Percentiles rank a stretch among this genome's conserved stretches.
These are phyloP conservation scores for Suhomyces sp. DNA, from an alignment of 805 yeast genomes.

Conservation along the genomic window DNA sequence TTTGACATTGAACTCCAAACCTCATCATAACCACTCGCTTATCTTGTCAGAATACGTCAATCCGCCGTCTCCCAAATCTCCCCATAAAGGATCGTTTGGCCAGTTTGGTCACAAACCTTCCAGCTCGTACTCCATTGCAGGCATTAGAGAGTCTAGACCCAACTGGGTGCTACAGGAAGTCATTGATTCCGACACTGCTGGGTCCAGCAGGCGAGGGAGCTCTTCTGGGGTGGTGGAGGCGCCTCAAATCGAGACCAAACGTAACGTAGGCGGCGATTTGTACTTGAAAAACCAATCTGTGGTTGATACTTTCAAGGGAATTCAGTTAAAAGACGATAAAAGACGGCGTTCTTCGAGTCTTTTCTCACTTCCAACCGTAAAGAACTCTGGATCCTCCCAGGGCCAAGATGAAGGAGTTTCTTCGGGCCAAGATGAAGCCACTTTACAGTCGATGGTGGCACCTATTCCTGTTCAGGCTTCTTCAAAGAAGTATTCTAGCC, in stretches of 20 bases:
- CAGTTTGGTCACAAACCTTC: conserved; percentile 8
- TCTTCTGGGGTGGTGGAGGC: conserved; percentile 28
- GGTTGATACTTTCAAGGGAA: conserved; percentile 42
- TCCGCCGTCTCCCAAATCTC: conserved; percentile 12
- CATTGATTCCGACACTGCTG: conserved; percentile 26
- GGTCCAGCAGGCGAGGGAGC: conserved; percentile 20
- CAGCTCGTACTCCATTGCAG: conserved; percentile 18
- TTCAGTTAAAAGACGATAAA: conserved; percentile 40
- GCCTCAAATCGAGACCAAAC: conserved; percentile 43
- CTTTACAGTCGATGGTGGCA: conserved; percentile 7
- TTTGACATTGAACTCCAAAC: conserved; percentile 18
- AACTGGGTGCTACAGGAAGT: conserved; percentile 33
- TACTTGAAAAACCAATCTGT: conserved; percentile 41
- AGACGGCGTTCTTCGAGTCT: conserved; percentile 33
- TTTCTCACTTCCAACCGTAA: conserved; percentile 15
- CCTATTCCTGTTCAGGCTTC: conserved; percentile 16
- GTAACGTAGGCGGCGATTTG: conserved; percentile 45
- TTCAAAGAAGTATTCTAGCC: neutral
- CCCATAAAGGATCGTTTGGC: neutral
- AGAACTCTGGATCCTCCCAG: conserved; percentile 15
- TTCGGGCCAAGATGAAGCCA: neutral
- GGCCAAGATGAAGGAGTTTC: neutral
- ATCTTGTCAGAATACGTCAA: conserved; percentile 31
- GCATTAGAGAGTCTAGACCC: conserved; percentile 28
- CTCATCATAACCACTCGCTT: conserved; percentile 22